phyloP scores from a whole-genome alignment of 108 stramenopile species.

The Skeletonema marinoi region DNA sequence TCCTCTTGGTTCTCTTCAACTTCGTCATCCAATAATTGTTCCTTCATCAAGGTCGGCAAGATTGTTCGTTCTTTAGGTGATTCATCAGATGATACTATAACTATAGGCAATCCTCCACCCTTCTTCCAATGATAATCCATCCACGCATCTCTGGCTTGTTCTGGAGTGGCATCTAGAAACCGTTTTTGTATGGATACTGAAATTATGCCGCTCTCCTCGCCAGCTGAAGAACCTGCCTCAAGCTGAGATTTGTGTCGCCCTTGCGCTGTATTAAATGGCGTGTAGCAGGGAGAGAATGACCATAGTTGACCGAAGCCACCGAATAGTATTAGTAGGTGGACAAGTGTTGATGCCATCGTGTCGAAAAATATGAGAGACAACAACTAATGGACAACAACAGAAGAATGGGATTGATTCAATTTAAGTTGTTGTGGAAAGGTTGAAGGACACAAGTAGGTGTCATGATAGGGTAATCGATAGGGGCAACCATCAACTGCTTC shows the following conservation, averaged over 20 bases:
- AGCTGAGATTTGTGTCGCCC: not conserved
- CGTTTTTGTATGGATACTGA: conserved; percentile 9
- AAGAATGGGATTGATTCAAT: not conserved
- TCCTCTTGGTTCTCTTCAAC: not conserved
- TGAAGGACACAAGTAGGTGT: not conserved
- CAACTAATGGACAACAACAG: not conserved
- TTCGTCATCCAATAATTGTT: conserved; percentile 3
- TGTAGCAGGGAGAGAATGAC: not conserved
- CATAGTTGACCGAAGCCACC: not conserved
- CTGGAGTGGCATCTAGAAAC: conserved; percentile 11
- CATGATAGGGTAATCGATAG: not conserved
- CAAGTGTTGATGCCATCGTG: not conserved
- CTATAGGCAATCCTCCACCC: conserved; percentile 52
- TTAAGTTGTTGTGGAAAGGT: too few relatives aligned
- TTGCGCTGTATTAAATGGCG: not conserved
- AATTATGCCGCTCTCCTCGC: not conserved
- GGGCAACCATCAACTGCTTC: not conserved
- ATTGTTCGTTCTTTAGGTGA: conserved; percentile 19
- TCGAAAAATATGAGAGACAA: not conserved
- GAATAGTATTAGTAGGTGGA: not conserved
- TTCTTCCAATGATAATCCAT: conserved; percentile 51
- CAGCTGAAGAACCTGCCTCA: not conserved
- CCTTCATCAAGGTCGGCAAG: conserved; percentile 46
- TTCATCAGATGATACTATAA: conserved; percentile 4
- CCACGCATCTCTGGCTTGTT: conserved; percentile 41